Percentiles rank a stretch among this genome's conserved stretches.
Conservation (phyloP, 225 moss, liverwort and hornwort species). For the Bryum argenteum region DNA sequence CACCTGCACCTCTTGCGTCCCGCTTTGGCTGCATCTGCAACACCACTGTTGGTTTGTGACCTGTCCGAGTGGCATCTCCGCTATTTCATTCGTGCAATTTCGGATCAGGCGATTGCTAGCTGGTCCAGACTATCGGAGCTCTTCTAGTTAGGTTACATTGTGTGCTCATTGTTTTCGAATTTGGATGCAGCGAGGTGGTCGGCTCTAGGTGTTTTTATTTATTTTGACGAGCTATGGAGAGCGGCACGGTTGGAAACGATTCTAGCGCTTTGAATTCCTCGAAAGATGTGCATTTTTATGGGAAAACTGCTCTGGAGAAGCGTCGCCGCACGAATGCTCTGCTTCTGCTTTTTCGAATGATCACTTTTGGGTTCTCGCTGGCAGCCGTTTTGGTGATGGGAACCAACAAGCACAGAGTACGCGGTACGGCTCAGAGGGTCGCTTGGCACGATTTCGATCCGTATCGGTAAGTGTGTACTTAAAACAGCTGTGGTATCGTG, state of each 20-base stretch:
- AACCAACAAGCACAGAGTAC: slow-evolving; percentile 47
- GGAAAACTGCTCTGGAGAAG: slow-evolving; percentile 39
- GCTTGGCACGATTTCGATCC: slow-evolving; percentile 66
- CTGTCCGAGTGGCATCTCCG: background rate
- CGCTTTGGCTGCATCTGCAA: slow-evolving; percentile 5
- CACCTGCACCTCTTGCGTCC: background rate
- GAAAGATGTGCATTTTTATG: slow-evolving; percentile 58
- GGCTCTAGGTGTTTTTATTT: background rate
- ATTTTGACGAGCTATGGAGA: slow-evolving; percentile 41
- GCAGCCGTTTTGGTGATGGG: slow-evolving; percentile 65
- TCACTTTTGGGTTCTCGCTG: slow-evolving; percentile 54
- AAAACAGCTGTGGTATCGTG: no score
- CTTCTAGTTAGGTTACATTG: background rate
- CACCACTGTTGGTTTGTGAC: background rate
- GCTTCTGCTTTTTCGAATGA: slow-evolving; percentile 53
- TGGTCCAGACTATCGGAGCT: background rate
- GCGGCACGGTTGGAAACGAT: slow-evolving; percentile 32
- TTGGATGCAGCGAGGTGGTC: background rate
- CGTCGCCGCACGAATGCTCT: slow-evolving; percentile 48
- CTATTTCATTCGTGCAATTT: background rate
- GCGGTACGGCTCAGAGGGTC: slow-evolving; percentile 34
- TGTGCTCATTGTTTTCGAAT: background rate
- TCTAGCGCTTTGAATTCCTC: slow-evolving; percentile 26
- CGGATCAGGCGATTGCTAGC: background rate
- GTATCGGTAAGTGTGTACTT: slow-evolving; percentile 43